A percentile compares a stretch with the other conserved stretches of the same genome.
phyloP scores from a whole-genome alignment of 2,329 filamentous ascomycete genomes.

The Colletotrichum filicis region DNA sequence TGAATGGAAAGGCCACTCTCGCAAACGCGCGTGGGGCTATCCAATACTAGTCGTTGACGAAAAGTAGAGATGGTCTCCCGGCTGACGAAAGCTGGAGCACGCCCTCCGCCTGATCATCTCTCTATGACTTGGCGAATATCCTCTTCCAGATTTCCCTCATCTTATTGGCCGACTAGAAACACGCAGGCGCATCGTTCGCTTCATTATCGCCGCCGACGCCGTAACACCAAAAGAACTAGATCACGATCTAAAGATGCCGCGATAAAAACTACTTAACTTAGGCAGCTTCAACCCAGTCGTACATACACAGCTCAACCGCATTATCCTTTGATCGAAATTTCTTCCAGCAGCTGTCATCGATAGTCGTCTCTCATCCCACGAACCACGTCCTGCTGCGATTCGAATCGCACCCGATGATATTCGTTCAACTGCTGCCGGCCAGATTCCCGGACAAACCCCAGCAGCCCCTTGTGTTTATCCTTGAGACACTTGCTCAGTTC shows the following conservation, averaged over 20 bases:
- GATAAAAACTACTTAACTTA: no score
- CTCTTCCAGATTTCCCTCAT: neutral
- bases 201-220: neutral
- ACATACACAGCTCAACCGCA: neutral
- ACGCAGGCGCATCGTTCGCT: neutral
- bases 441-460: slow-evolving; percentile 44
- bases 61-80: neutral
- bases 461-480: slow-evolving; percentile 41
- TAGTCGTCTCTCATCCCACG: slow-evolving; percentile 30
- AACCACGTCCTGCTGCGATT: slow-evolving; percentile 32
- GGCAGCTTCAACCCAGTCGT: neutral
- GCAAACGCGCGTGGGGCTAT: neutral
- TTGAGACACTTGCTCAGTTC: slow-evolving; percentile 41
- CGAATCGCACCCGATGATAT: slow-evolving; percentile 25
- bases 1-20: neutral
- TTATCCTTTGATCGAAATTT: neutral
- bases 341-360: neutral
- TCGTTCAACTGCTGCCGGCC: slow-evolving; percentile 40
- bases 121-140: neutral
- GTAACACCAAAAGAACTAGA: neutral
- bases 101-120: neutral
- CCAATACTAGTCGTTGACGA: neutral
- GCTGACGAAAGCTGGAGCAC: neutral
- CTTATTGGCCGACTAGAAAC: neutral
- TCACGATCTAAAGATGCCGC: neutral